Evolutionary conservation across 2,329 filamentous ascomycete genomes (phyloP).

Genomic region (Penicillium glabrum): DNA sequence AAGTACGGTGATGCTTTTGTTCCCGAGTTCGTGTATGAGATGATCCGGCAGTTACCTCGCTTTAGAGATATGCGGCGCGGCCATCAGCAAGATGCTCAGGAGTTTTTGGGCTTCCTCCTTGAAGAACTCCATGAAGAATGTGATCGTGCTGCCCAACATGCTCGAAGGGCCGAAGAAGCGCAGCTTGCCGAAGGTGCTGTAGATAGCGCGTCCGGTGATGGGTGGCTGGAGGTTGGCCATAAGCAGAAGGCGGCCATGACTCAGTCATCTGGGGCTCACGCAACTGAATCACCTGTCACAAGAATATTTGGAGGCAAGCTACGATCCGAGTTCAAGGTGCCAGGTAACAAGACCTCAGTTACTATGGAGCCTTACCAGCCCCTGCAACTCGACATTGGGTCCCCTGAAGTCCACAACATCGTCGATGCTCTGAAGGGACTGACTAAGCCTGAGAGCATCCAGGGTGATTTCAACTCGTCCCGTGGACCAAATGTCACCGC

Average conservation of each 20-base stretch:
- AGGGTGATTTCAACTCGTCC: slow-evolving; percentile 78
- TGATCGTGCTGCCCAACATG: slow-evolving; percentile 67
- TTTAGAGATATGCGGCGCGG: slow-evolving; percentile 93
- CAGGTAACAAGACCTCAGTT: slow-evolving; percentile 84
- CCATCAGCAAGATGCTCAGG: slow-evolving; percentile 96
- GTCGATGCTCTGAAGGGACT: slow-evolving; percentile 84
- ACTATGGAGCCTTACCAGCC: slow-evolving; percentile 93
- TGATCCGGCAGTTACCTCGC: slow-evolving; percentile 79
- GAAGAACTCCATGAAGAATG: slow-evolving; percentile 95
- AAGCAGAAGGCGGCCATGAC: slow-evolving; percentile 87
- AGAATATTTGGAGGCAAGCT: slow-evolving; percentile 93
- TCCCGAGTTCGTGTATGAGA: slow-evolving; percentile 93
- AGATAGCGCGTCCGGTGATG: slow-evolving; percentile 53
- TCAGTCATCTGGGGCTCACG: slow-evolving; percentile 74
- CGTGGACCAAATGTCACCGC: slow-evolving; percentile 74
- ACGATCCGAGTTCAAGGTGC: slow-evolving; percentile 82
- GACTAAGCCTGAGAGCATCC: slow-evolving; percentile 78
- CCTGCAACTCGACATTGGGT: slow-evolving; percentile 89
- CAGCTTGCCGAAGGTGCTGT: slow-evolving; percentile 41
- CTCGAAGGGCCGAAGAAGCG: slow-evolving; percentile 46
- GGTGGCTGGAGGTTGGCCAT: slow-evolving; percentile 93
- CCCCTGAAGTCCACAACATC: slow-evolving; percentile 83
- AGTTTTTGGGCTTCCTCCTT: slow-evolving; percentile 90
- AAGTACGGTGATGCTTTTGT: slow-evolving; percentile 88
- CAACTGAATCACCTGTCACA: slow-evolving; percentile 77